A percentile compares a stretch with the other conserved stretches of the same genome.
phyloP scores from a whole-genome alignment of 306 rosid species.

The Vicia faba region DNA sequence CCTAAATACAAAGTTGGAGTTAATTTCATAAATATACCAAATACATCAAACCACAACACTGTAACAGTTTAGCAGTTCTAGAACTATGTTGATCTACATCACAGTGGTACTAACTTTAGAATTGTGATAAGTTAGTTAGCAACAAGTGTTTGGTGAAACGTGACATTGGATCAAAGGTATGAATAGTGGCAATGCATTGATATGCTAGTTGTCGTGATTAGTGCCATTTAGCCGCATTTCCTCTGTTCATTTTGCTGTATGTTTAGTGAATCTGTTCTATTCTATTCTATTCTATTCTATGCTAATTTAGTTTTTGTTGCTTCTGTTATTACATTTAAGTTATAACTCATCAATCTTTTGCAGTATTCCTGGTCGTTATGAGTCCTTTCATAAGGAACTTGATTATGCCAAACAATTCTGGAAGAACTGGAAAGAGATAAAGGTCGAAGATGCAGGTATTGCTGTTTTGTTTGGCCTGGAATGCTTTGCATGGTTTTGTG shows the following conservation, averaged over 20 bases:
- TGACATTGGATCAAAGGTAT: constrained; percentile 6
- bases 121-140: background rate
- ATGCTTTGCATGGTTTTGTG: constrained; percentile 80
- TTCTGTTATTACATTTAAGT: constrained; percentile 3
- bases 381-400: constrained; percentile 71
- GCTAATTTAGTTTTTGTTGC: background rate
- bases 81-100: background rate
- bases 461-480: constrained; percentile 87
- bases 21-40: background rate
- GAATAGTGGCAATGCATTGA: background rate
- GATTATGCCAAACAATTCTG: constrained; percentile 70
- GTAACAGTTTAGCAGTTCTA: background rate
- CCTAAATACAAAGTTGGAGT: background rate
- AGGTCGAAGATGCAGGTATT: constrained; percentile 82
- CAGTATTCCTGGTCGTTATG: constrained; percentile 76
- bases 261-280: background rate
- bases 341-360: constrained; percentile 24
- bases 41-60: background rate
- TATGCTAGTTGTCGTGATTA: background rate
- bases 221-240: constrained; percentile 2
- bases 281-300: background rate
- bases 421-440: constrained; percentile 71
- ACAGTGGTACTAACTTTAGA: background rate
- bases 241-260: background rate
- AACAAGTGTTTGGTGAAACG: background rate